phyloP scores from a whole-genome alignment of 2,329 filamentous ascomycete species.

The Fusarium staphyleae region DNA sequence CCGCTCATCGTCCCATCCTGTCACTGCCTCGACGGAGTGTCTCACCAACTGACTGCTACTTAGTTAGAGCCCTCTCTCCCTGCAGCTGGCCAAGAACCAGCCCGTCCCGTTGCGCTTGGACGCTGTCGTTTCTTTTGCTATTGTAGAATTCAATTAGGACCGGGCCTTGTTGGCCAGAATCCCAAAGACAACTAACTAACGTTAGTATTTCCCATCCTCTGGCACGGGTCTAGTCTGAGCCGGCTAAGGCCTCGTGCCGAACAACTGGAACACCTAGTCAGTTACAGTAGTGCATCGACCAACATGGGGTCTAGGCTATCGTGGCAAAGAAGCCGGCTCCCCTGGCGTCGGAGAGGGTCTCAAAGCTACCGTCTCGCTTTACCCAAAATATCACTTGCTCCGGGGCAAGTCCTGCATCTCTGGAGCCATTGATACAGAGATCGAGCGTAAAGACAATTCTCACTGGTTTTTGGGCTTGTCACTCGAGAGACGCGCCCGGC shows the following conservation, averaged over 20 bases:
- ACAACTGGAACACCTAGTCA: conserved; percentile 4
- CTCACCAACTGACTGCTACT: too few species aligned
- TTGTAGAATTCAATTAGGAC: background rate
- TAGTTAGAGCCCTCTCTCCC: too few species aligned
- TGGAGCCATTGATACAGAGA: too few species aligned
- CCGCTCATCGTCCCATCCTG: too few species aligned
- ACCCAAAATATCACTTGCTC: too few species aligned
- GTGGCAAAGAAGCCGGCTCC: conserved; percentile 10
- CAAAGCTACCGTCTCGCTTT: conserved; percentile 12
- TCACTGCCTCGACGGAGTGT: too few species aligned
- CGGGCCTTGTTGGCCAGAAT: too few species aligned
- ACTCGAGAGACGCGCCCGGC: background rate
- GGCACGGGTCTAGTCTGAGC: background rate
- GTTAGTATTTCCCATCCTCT: too few species aligned
- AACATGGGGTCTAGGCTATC: conserved; percentile 4
- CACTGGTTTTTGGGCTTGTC: too few species aligned
- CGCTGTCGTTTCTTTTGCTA: conserved; percentile 24
- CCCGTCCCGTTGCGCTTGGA: conserved; percentile 22
- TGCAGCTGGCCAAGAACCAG: conserved; percentile 20
- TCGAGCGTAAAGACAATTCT: too few species aligned
- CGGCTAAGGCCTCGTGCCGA: background rate
- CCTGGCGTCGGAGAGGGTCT: conserved; percentile 23
- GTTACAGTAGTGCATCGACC: too few species aligned
- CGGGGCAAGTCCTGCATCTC: too few species aligned
- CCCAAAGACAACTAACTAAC: background rate